Evolutionary conservation across 768 basidiomycete genomes (phyloP).

Genomic region (Termitomyces sp.): DNA sequence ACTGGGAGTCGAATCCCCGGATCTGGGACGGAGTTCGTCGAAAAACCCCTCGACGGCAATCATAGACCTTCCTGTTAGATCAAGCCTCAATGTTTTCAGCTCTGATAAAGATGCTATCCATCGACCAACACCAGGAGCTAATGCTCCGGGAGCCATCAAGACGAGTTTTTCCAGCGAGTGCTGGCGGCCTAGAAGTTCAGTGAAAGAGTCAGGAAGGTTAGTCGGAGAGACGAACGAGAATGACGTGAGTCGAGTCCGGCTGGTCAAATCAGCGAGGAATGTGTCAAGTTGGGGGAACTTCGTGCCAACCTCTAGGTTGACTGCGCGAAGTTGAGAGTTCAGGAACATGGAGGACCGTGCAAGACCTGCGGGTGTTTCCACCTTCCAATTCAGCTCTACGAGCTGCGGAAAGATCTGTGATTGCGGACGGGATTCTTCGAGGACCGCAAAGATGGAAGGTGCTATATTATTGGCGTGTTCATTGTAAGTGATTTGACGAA

Average conservation of each 20-base stretch:
- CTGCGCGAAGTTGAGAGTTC: conserved; percentile 50
- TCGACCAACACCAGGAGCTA: conserved; percentile 63
- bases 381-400: conserved; percentile 66
- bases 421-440: conserved; percentile 60
- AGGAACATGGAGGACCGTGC: conserved; percentile 63
- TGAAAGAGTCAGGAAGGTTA: conserved; percentile 65
- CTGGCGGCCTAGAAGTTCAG: conserved; percentile 57
- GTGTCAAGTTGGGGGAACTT: conserved; percentile 52
- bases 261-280: conserved; percentile 61
- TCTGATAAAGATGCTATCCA: conserved; percentile 64
- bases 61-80: conserved; percentile 61
- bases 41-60: conserved; percentile 80
- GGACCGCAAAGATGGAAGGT: conserved; percentile 57
- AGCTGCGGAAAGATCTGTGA: conserved; percentile 66
- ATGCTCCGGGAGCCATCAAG: conserved; percentile 69
- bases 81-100: conserved; percentile 61
- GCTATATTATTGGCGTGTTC: conserved; percentile 61
- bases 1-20: conserved; percentile 68
- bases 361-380: conserved; percentile 58
- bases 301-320: conserved; percentile 59
- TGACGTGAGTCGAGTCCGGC: conserved; percentile 54
- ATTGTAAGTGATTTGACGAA: conserved; percentile 64
- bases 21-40: conserved; percentile 55
- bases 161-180: conserved; percentile 52
- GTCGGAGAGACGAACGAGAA: conserved; percentile 69